Evolutionary conservation across 306 rosid species (phyloP).

Genomic region (Quercus glauca): DNA sequence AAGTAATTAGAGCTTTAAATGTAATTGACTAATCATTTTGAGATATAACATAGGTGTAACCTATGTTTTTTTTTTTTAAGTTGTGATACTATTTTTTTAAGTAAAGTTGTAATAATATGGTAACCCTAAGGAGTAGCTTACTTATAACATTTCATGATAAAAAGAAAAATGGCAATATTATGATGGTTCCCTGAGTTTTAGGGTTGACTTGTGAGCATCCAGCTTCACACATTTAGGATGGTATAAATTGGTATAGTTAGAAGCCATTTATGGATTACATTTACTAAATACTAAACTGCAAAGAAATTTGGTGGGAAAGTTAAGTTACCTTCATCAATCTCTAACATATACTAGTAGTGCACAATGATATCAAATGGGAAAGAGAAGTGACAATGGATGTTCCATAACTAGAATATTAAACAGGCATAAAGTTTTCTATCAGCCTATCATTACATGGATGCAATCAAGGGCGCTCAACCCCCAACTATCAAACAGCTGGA

Average conservation of each 20-base stretch:
- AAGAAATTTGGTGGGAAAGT: not conserved
- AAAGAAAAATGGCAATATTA: no score
- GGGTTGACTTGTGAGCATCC: not conserved
- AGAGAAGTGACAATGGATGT: not conserved
- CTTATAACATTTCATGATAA: no score
- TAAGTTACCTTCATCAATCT: not conserved
- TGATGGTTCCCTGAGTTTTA: not conserved
- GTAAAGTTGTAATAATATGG: no score
- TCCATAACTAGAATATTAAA: not conserved
- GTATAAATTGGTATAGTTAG: not conserved
- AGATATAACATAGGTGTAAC: no score
- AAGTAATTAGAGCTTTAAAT: no score
- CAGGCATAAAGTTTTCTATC: not conserved
- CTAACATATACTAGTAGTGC: not conserved
- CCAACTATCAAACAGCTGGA: not conserved
- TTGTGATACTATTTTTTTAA: no score
- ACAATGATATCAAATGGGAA: not conserved
- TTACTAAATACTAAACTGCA: not conserved
- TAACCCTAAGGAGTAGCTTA: no score
- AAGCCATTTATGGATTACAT: not conserved
- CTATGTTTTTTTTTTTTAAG: no score
- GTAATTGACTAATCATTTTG: no score
- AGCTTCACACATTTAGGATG: not conserved
- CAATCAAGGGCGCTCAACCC: not conserved
- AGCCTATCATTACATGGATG: not conserved